Conservation (phyloP, 2,329 filamentous ascomycete species). For the Fusarium austroafricanum region DNA sequence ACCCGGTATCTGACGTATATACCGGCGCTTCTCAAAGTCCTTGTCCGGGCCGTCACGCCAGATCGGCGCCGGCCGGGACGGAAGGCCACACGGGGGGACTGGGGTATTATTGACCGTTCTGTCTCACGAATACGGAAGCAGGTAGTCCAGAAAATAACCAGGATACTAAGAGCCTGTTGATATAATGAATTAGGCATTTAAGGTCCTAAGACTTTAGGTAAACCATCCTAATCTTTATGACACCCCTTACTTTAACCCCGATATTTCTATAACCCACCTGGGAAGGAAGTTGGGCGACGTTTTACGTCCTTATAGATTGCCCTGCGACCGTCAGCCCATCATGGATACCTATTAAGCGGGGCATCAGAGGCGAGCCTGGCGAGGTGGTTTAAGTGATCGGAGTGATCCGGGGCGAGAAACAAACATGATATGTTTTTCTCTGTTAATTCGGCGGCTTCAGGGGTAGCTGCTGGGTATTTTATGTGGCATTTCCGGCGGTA, state of each 20-base stretch:
- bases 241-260: no score
- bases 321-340: conserved; percentile 42
- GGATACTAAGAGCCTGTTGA: no score
- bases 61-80: conserved; percentile 30
- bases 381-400: conserved; percentile 40
- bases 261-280: no score
- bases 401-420: conserved; percentile 38
- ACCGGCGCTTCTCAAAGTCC: conserved; percentile 6
- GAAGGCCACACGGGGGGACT: conserved; percentile 1
- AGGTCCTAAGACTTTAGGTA: no score
- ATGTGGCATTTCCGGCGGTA: conserved; percentile 13
- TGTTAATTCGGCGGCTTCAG: conserved; percentile 7
- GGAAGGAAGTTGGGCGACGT: conserved; percentile 12
- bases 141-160: no score
- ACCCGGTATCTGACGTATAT: background rate
- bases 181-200: no score
- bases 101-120: conserved; percentile 14
- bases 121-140: conserved; percentile 41
- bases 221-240: no score
- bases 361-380: conserved; percentile 6
- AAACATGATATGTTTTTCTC: conserved; percentile 27
- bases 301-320: conserved; percentile 4
- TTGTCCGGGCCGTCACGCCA: conserved; percentile 19
- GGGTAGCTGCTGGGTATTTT: conserved; percentile 1
- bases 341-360: conserved; percentile 36